These are phyloP conservation scores for Gymnopilus junonius DNA, from an alignment of 768 basidiomycete species.

Conservation along the genomic window DNA sequence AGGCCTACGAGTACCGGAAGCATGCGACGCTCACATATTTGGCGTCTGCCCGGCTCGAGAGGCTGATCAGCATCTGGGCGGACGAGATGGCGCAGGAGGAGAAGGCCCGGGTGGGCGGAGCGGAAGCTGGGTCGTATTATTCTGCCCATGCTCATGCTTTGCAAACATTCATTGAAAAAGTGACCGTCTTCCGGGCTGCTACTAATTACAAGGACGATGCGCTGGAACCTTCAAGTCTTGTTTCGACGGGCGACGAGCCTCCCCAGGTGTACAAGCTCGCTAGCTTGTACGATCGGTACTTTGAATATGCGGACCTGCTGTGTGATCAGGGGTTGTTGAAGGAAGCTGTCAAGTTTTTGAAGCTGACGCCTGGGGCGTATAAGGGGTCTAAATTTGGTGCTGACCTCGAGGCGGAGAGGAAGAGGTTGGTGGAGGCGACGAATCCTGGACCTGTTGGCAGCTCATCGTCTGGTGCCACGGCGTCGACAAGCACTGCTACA, in stretches of 20 bases:
- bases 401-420: conserved; percentile 41
- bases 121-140: conserved; percentile 59
- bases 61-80: conserved; percentile 88
- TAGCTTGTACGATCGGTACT: conserved; percentile 87
- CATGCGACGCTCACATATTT: conserved; percentile 94
- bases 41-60: conserved; percentile 87
- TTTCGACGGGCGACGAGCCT: conserved; percentile 32
- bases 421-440: conserved; percentile 42
- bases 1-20: conserved; percentile 65
- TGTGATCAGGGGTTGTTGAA: conserved; percentile 86
- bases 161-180: conserved; percentile 96
- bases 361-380: conserved; percentile 80
- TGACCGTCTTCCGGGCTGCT: conserved; percentile 90
- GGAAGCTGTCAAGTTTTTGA: conserved; percentile 80
- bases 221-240: conserved; percentile 44
- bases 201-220: conserved; percentile 80
- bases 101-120: conserved; percentile 45
- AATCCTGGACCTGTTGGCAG: conserved; percentile 21
- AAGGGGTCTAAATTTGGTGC: conserved; percentile 53
- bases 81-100: conserved; percentile 92
- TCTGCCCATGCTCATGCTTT: conserved; percentile 84
- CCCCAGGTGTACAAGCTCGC: conserved; percentile 84
- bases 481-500: conserved; percentile 19
- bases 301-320: conserved; percentile 93
- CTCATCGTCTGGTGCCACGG: conserved; percentile 22